Base-by-base conservation (phyloP, 176 grass and related monocot species). In the Carex scoparia region DNA sequence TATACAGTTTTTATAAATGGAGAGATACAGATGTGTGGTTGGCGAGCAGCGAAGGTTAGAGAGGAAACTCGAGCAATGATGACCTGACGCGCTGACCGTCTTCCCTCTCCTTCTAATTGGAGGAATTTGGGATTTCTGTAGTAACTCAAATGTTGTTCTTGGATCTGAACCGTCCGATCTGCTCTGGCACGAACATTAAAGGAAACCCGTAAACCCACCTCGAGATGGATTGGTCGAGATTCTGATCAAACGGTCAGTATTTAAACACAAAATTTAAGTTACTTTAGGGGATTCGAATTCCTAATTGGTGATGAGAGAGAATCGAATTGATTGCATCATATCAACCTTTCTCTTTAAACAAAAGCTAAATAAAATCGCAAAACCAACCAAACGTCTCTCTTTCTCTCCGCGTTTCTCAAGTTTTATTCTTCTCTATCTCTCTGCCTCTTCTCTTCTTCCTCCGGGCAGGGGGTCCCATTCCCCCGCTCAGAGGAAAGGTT, bases 401-500 rank as follows among this genome's bases (percentile, higher is more conserved):
- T 6, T 49, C 48, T 77, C 72, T 77, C 44, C 49, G 72, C 40
- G 44, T 44, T 76, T 48, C 16, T 10, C 27, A 23, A 42, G 4
- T 77, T n/a, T 77, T 72, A 5, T 18, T 38, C 38, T 40, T 49
- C 48, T 10, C 55, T 31, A 5, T 31, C 58, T 42, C 13, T 18
- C 28, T 55, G 15, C 30, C n/a, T 83, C 27, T 51, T 55, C 40
- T 81, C 61, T 11, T 51, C 62, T 55, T 53, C 31, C 63, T 83
- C 81, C 69, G 81, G 18, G 81, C 81, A 13, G 81, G 81, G 80
- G 81, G 62, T 30, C 79, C 79, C 56, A 27, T 81, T 81, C 61
- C 79, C 79, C 61, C 79, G 4, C 63, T 67, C 81, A 27, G 44
- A 53, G 16, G 15, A 57, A 35, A 73, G 65, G 64, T 44, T 33